Base-by-base conservation (phyloP, 176 grass and related monocot genomes). In the Aegilops umbellulata region DNA sequence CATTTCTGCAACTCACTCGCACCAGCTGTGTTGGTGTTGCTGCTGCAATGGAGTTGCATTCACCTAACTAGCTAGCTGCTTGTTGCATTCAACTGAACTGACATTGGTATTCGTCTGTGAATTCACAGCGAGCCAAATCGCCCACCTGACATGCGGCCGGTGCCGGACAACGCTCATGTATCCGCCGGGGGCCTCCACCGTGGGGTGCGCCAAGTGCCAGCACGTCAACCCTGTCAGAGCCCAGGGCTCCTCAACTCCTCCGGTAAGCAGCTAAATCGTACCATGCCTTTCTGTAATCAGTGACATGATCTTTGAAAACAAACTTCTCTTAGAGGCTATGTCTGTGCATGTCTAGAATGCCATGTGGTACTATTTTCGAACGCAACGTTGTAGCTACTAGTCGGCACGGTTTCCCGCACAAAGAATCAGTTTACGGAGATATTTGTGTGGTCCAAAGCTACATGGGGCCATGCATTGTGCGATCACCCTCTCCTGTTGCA, bases 141-240 rank as follows among this genome's bases (percentile, higher is more conserved):
- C 74, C 1, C 83, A 91, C 81, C 78, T 94, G 89, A 86, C 49
- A 2, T 94, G 92, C 58, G 86, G 86, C 10, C 39, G 80, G 7
- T 94, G 92, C 74, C 87, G 73, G 58, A 89, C 81, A 0, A 89
- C 72, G 7, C 25, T 94, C 29, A 82, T 84, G 67, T 87, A 94
- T 75, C 89, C 82, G 2, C 82, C 70, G 9, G 87, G 87, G 16
- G 92, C 87, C 38, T 74, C 87, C 0, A 87, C 89, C 7, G 92
- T 94, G 6, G 74, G 30, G 60, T 94, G 92, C 34, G 84, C 81
- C 16, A 75, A 32, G 22, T 94, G 92, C 35, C 73, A 79, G 8
- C 78, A 69, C 14, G 35, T 83, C 8, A 94, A 89, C 23, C 83
- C 64, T 13, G 87, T 82, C 80, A 89, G 89, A 64, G 87, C 42